These are phyloP conservation scores for Penstemon barbatus DNA, from an alignment of 257 asterid species.

Conservation along the genomic window DNA sequence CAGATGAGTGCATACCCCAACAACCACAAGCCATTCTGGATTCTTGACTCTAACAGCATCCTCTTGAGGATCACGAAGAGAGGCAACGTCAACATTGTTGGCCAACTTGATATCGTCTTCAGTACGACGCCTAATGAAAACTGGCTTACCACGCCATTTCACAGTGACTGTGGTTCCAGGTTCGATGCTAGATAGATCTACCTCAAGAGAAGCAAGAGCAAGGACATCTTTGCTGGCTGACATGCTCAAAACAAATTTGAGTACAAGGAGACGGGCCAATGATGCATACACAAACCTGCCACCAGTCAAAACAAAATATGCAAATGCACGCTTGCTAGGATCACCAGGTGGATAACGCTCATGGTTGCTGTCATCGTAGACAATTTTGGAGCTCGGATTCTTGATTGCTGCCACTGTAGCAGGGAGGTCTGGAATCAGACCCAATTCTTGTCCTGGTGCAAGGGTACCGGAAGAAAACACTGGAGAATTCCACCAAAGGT, in stretches of 20 bases:
- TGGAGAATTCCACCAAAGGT: constrained; percentile 29
- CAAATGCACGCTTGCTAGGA: constrained; percentile 91
- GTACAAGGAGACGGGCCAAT: constrained; percentile 74
- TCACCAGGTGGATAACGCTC: constrained; percentile 94
- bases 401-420: constrained; percentile 78
- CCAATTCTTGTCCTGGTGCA: constrained; percentile 47
- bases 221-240: constrained; percentile 93
- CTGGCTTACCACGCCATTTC: constrained; percentile 97
- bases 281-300: constrained; percentile 89
- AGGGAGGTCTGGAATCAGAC: constrained; percentile 48
- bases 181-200: constrained; percentile 78
- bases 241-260: constrained; percentile 86
- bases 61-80: constrained; percentile 87
- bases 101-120: constrained; percentile 77
- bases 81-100: constrained; percentile 65
- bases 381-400: constrained; percentile 74
- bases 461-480: constrained; percentile 62
- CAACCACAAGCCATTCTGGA: constrained; percentile 87
- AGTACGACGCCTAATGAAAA: constrained; percentile 76
- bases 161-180: constrained; percentile 87
- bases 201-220: constrained; percentile 91
- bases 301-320: constrained; percentile 84
- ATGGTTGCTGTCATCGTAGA: constrained; percentile 74
- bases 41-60: constrained; percentile 88
- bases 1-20: constrained; percentile 89